A percentile compares a stretch with the other conserved stretches of the same genome.
Evolutionary conservation across 2,329 filamentous ascomycete species (phyloP).

Genomic region (Fusarium begoniae): DNA sequence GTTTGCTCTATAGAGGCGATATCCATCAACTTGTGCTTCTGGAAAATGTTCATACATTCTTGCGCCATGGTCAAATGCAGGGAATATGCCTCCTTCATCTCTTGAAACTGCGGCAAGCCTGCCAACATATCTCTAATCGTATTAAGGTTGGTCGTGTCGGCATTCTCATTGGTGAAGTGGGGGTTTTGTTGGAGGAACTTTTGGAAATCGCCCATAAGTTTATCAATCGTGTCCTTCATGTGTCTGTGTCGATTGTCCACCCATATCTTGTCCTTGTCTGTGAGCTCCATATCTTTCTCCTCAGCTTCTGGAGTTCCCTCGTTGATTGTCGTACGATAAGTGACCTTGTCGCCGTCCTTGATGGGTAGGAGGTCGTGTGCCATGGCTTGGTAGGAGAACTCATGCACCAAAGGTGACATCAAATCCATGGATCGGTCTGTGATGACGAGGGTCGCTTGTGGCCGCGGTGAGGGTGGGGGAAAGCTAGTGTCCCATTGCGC

Average conservation of each 20-base stretch:
- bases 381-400: constrained; percentile 99
- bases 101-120: constrained; percentile 91
- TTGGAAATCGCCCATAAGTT: constrained; percentile 90
- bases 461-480: constrained; percentile 79
- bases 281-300: constrained; percentile 90
- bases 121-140: constrained; percentile 98
- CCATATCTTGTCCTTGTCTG: constrained; percentile 94
- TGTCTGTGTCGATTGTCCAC: constrained; percentile 92
- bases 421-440: constrained; percentile 95
- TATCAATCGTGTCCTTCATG: constrained; percentile 98
- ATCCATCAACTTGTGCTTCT: constrained; percentile 84
- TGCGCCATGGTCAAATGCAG: constrained; percentile 96
- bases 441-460: constrained; percentile 84
- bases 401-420: constrained; percentile 86
- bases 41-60: constrained; percentile 95
- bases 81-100: constrained; percentile 94
- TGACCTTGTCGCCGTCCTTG: constrained; percentile 87
- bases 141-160: constrained; percentile 79
- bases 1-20: constrained; percentile 90
- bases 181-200: constrained; percentile 92
- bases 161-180: constrained; percentile 82
- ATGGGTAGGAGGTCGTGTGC: constrained; percentile 92
- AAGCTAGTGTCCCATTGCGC: constrained; percentile 86
- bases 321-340: constrained; percentile 82
- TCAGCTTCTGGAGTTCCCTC: constrained; percentile 75